Percentiles rank a stretch among this genome's conserved stretches.
Evolutionary conservation across 2,329 filamentous ascomycete genomes (phyloP).

Genomic region (Microdochium nivale): DNA sequence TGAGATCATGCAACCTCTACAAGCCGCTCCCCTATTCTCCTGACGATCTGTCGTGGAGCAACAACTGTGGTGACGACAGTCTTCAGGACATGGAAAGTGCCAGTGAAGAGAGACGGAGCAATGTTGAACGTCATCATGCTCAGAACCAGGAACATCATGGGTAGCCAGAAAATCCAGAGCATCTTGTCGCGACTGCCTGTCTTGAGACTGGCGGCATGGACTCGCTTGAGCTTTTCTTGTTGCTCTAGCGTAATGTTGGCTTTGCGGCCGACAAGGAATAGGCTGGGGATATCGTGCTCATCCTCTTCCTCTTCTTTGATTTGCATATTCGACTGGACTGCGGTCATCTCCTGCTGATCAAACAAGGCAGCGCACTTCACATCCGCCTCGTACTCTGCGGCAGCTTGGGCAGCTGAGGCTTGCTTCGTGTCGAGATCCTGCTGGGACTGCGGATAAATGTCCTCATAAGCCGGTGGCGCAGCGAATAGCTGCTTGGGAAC

Average conservation of each 20-base stretch:
- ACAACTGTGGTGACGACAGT: neutral
- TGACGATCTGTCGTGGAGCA: neutral
- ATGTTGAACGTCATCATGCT: neutral
- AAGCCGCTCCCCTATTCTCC: neutral
- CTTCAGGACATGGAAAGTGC: neutral
- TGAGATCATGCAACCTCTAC: neutral
- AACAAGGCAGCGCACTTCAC: conserved; percentile 45
- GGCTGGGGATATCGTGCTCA: conserved; percentile 22
- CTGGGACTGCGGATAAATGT: conserved; percentile 54
- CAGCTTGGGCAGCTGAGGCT: conserved; percentile 47
- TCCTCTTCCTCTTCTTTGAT: conserved; percentile 22
- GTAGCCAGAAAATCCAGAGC: conserved; percentile 62
- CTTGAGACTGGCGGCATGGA: conserved; percentile 55
- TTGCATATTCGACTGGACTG: conserved; percentile 29
- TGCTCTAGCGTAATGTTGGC: conserved; percentile 57
- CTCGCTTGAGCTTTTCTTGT: conserved; percentile 53
- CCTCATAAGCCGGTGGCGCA: conserved; percentile 65
- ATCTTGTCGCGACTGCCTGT: conserved; percentile 54
- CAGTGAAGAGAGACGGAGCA: neutral
- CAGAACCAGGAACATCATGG: conserved; percentile 4
- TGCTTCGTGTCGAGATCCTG: conserved; percentile 46
- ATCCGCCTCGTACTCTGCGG: conserved; percentile 50
- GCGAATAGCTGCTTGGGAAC: conserved; percentile 49
- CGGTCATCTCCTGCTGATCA: conserved; percentile 31
- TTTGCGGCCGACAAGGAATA: conserved; percentile 54